Conservation (phyloP, 345 rosid genomes). For the Eucalyptus pauciflora region DNA sequence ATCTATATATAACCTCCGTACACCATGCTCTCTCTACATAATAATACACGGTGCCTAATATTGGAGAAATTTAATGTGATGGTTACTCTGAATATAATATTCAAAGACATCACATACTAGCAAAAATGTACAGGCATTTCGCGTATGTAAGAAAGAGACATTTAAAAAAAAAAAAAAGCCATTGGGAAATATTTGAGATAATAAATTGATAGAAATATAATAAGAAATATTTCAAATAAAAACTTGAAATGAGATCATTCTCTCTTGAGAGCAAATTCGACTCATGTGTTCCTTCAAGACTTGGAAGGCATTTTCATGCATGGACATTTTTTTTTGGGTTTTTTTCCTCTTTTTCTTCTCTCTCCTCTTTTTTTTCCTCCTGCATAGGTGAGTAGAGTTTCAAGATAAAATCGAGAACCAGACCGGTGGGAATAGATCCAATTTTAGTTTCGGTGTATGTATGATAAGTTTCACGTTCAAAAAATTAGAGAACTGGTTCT, state of each 20-base stretch:
- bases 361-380: background rate
- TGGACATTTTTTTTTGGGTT: too few relatives aligned
- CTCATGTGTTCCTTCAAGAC: background rate
- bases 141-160: background rate
- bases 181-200: background rate
- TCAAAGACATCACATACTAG: background rate
- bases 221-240: too few relatives aligned
- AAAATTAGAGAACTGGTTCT: too few relatives aligned
- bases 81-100: background rate
- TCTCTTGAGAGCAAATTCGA: fast-evolving
- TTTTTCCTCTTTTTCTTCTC: too few relatives aligned
- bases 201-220: background rate
- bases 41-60: background rate
- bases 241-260: background rate
- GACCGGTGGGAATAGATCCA: fast-evolving
- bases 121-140: background rate
- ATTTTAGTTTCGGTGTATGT: background rate
- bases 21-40: background rate
- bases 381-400: fast-evolving
- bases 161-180: background rate
- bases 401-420: fast-evolving
- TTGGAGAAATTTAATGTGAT: background rate
- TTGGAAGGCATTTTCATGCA: background rate
- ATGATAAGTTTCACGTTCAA: fast-evolving
- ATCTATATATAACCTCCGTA: too few relatives aligned